A percentile compares a stretch with the other conserved stretches of the same genome.
Evolutionary conservation across 2,329 filamentous ascomycete genomes (phyloP).

Genomic region (Diaporthe vexans): DNA sequence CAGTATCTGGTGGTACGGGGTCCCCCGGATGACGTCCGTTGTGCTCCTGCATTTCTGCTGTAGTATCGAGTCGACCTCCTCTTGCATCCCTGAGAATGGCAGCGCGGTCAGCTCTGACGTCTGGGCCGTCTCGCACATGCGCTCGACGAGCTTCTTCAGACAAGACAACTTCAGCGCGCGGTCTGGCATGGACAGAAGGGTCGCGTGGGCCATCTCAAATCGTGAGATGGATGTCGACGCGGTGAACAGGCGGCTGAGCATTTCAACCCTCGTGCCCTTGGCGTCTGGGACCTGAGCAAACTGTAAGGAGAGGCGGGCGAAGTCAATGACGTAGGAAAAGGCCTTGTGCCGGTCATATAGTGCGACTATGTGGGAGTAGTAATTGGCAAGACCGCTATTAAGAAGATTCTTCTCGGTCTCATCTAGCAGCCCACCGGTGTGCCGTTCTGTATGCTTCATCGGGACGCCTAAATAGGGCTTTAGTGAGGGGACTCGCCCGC

Average conservation of each 20-base stretch:
- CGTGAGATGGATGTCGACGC: slow-evolving; percentile 83
- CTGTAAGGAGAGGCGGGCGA: slow-evolving; percentile 81
- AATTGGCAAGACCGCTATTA: slow-evolving; percentile 82
- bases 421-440: slow-evolving; percentile 78
- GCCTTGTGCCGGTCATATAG: slow-evolving; percentile 85
- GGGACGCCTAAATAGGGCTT: slow-evolving; percentile 59
- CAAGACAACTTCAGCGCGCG: slow-evolving; percentile 78
- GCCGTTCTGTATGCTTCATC: slow-evolving; percentile 62
- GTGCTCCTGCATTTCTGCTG: slow-evolving; percentile 78
- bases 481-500: slow-evolving; percentile 17
- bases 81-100: slow-evolving; percentile 83
- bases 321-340: slow-evolving; percentile 86
- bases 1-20: slow-evolving; percentile 88
- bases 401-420: slow-evolving; percentile 79
- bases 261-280: slow-evolving; percentile 70
- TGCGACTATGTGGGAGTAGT: slow-evolving; percentile 87
- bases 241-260: slow-evolving; percentile 87
- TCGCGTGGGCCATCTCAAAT: slow-evolving; percentile 86
- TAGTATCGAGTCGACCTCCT: slow-evolving; percentile 84
- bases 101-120: slow-evolving; percentile 79
- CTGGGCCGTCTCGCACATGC: slow-evolving; percentile 77
- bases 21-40: slow-evolving; percentile 73
- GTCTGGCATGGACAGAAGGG: slow-evolving; percentile 80
- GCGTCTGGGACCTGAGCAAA: slow-evolving; percentile 61
- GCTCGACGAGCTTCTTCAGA: slow-evolving; percentile 77